Percentiles rank a stretch among this genome's conserved stretches.
phyloP scores from a whole-genome alignment of 2,329 filamentous ascomycete species.

The Fusarium marasasianum region DNA sequence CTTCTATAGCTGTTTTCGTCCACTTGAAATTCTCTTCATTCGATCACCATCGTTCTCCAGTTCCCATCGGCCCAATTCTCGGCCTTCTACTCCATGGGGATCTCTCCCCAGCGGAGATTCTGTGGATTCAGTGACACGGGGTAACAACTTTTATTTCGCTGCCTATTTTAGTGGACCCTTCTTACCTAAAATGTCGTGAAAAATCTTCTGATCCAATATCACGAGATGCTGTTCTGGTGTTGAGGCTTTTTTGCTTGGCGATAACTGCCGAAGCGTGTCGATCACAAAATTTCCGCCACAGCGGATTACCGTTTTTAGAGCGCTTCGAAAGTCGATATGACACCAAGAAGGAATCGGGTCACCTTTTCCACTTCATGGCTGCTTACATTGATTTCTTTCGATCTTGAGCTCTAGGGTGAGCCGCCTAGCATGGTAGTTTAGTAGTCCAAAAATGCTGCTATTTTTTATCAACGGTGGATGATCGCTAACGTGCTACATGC shows the following conservation, averaged over 20 bases:
- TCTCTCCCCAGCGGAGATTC: not conserved
- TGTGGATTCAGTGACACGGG: slow-evolving; percentile 2
- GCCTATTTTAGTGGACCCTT: slow-evolving; percentile 8
- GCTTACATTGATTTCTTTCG: too few relatives aligned
- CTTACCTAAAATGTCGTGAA: not conserved
- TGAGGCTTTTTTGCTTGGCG: not conserved
- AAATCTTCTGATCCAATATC: slow-evolving; percentile 4
- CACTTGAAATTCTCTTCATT: not conserved
- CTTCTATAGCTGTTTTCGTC: accelerated
- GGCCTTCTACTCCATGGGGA: slow-evolving; percentile 19
- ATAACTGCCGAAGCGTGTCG: not conserved
- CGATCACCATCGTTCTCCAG: not conserved
- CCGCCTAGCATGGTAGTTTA: too few relatives aligned
- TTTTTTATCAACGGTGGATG: too few relatives aligned
- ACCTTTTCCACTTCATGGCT: too few relatives aligned
- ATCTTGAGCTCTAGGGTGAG: too few relatives aligned
- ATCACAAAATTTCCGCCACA: too few relatives aligned
- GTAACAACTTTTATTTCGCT: slow-evolving; percentile 16
- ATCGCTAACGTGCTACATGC: too few relatives aligned
- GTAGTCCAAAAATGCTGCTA: too few relatives aligned
- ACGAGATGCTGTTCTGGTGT: not conserved
- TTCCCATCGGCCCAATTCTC: slow-evolving; percentile 11
- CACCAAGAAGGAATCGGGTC: too few relatives aligned
- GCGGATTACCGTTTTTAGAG: not conserved
- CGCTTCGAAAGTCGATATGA: too few relatives aligned